These are phyloP conservation scores for Lactarius sanguifluus DNA, from an alignment of 768 basidiomycete species.

Conservation along the genomic window DNA sequence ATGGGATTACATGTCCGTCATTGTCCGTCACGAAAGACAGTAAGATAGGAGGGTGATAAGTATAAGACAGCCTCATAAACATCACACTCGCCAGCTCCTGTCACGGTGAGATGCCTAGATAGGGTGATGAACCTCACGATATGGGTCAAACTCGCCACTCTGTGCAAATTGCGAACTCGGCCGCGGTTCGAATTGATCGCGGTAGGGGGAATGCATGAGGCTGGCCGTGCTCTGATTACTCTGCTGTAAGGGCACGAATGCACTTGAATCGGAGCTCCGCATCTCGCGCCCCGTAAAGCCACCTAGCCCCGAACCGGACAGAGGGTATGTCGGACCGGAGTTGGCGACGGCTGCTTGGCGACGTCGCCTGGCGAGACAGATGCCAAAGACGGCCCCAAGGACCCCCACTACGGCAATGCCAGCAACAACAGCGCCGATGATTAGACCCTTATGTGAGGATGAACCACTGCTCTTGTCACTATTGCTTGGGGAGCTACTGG, in stretches of 20 bases:
- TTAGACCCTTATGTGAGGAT: slow-evolving; percentile 42
- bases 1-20: slow-evolving; percentile 1
- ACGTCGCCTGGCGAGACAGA: slow-evolving; percentile 52
- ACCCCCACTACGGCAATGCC: slow-evolving; percentile 53
- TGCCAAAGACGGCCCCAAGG: slow-evolving; percentile 53
- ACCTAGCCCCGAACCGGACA: slow-evolving; percentile 38
- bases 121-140: slow-evolving; percentile 34
- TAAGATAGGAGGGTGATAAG: background rate
- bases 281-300: slow-evolving; percentile 35
- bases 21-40: background rate
- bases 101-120: slow-evolving; percentile 32
- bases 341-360: slow-evolving; percentile 38
- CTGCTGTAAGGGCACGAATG: slow-evolving; percentile 71
- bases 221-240: slow-evolving; percentile 50
- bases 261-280: slow-evolving; percentile 62
- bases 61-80: slow-evolving; percentile 6
- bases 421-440: slow-evolving; percentile 53
- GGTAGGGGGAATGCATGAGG: slow-evolving; percentile 40
- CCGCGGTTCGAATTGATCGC: slow-evolving; percentile 35
- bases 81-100: slow-evolving; percentile 16
- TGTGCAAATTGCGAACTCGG: slow-evolving; percentile 27
- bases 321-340: slow-evolving; percentile 39
- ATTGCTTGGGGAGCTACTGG: slow-evolving; percentile 32
- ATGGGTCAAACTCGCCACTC: slow-evolving; percentile 42
- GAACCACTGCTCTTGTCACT: slow-evolving; percentile 30